Conservation (phyloP, 768 basidiomycete species). For the Sporobolomyces phaffii region DNA sequence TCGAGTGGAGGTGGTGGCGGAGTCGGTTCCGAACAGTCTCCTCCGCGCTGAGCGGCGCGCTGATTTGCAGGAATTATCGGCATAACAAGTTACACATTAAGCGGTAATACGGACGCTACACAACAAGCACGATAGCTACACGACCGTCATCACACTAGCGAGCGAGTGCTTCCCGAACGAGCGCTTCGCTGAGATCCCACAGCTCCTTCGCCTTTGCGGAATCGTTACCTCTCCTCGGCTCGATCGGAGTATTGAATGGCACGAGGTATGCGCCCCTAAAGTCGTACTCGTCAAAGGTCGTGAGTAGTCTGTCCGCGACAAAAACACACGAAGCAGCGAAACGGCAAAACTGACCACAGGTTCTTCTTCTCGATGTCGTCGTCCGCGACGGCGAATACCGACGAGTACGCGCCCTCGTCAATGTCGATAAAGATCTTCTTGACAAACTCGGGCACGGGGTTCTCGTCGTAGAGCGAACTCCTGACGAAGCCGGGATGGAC, state of each 20-base stretch:
- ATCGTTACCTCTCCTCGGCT: slow-evolving; percentile 18
- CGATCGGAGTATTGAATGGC: slow-evolving; percentile 12
- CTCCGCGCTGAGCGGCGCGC: no score
- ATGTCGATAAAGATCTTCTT: slow-evolving; percentile 5
- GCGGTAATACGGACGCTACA: no score
- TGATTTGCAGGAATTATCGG: no score
- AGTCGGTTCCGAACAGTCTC: neutral
- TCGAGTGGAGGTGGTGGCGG: neutral
- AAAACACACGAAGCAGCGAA: no score
- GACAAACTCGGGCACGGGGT: neutral
- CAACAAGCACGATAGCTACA: no score
- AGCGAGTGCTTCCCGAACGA: slow-evolving; percentile 2
- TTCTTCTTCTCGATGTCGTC: slow-evolving; percentile 26
- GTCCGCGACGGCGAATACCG: slow-evolving; percentile 18
- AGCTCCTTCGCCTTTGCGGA: slow-evolving; percentile 13
- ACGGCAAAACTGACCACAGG: slow-evolving; percentile 11
- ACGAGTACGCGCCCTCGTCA: slow-evolving; percentile 18
- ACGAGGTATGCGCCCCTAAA: slow-evolving; percentile 30
- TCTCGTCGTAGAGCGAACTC: slow-evolving; percentile 18
- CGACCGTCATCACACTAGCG: no score
- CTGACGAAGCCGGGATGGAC: slow-evolving; percentile 29
- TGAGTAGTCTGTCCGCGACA: no score
- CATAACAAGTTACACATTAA: no score
- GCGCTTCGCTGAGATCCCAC: slow-evolving; percentile 25
- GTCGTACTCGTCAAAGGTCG: no score